Evolutionary conservation across 768 basidiomycete species (phyloP), one percentile per base, ranked within the genome.

Genomic region (Galerina sulciceps): DNA sequence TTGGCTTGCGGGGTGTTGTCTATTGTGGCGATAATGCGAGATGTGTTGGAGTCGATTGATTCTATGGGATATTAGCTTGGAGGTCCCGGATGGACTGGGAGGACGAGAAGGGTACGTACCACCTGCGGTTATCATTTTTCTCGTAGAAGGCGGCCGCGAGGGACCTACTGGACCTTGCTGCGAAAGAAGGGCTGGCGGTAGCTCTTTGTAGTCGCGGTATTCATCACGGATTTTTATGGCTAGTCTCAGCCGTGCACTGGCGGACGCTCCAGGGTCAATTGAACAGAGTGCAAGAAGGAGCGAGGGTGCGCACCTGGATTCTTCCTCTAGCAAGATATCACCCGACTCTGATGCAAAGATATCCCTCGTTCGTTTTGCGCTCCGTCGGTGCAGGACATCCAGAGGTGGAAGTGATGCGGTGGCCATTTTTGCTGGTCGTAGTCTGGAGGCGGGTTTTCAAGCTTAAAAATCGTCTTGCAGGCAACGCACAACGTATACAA

Each of bases 211-310:
- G 70, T 97, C 87, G 46, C 84, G 82, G 73, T 95, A 99, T 76
- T 99, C 96, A 69, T 93, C 87, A 35, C 87, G 82, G 31, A 98
- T 89, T 79, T 97, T 97, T 47, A 91, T 85, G 2, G 93, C 81
- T 36, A 97, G 73, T 36, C 88, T 85, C 46, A 93, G 71, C 38
- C 89, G 83, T n/a, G 87, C 78, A 66, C 93, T 91, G 42, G 10
- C 15, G 15, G 26, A 41, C 14, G 34, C 11, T 22, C 45, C 14
- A 26, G 18, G 13, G 31, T 47, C 38, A 37, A 36, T 26, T 31
- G 26, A 51, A 34, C 61, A 37, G 46, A 48, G 45, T 26, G 41
- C 52, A 4, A 4, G 6, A 23, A 46, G 50, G 34, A n/a, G 40
- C 9, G 10, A 47, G 1, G n/a, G 35, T 15, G 64, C 79, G 35